Evolutionary conservation across 2,329 filamentous ascomycete species (phyloP).

Genomic region (Diaporthe humulicola): DNA sequence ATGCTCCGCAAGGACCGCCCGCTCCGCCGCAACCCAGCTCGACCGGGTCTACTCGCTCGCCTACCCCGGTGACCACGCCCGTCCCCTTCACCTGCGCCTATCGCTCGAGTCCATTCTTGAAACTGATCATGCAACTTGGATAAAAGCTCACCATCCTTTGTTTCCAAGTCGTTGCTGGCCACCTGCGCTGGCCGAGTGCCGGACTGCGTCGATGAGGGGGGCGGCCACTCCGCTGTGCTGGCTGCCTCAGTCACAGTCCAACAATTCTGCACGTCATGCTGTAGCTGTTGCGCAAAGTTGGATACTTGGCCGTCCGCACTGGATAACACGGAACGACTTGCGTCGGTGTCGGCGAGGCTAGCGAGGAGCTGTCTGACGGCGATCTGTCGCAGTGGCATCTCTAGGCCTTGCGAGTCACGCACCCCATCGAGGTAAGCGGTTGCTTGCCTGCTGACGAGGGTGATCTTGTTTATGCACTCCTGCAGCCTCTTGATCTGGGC

Average conservation of each 20-base stretch:
- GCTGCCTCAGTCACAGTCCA: slow-evolving; percentile 54
- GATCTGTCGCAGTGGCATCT: slow-evolving; percentile 7
- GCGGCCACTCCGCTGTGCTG: slow-evolving; percentile 56
- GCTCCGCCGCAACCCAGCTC: neutral
- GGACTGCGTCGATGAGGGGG: slow-evolving; percentile 47
- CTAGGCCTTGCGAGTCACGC: neutral
- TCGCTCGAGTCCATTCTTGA: slow-evolving; percentile 28
- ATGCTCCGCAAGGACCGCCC: neutral
- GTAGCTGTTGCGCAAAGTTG: slow-evolving; percentile 58
- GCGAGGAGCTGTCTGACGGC: slow-evolving; percentile 26
- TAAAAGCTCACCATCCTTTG: slow-evolving; percentile 36
- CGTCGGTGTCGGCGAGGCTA: neutral
- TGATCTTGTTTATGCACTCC: slow-evolving; percentile 14
- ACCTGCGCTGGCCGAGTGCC: slow-evolving; percentile 54
- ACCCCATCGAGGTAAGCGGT: neutral
- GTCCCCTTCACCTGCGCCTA: neutral
- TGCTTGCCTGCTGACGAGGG: slow-evolving; percentile 26
- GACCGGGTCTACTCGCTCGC: neutral
- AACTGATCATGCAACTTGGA: slow-evolving; percentile 16
- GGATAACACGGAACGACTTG: neutral
- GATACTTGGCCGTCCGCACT: slow-evolving; percentile 49
- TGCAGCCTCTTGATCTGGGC: slow-evolving; percentile 11
- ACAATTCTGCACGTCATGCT: slow-evolving; percentile 58
- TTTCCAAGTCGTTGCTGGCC: slow-evolving; percentile 42
- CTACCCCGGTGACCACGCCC: neutral